These are phyloP conservation scores for Exophiala bonariae DNA, from an alignment of 2,329 filamentous ascomycete genomes.

Conservation along the genomic window DNA sequence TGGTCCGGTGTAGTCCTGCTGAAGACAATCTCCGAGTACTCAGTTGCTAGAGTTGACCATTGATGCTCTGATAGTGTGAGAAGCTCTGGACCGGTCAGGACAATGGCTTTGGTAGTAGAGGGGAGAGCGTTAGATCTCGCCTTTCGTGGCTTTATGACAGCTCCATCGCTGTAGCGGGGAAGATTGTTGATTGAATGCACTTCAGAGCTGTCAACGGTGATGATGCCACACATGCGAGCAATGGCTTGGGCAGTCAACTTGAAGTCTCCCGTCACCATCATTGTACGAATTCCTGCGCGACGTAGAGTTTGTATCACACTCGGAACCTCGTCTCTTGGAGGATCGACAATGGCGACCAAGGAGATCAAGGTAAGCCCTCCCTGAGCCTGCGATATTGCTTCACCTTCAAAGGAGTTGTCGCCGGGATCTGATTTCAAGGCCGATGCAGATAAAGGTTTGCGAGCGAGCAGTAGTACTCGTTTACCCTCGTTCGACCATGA, in stretches of 20 bases:
- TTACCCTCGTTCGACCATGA: slow-evolving; percentile 68
- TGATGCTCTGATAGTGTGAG: slow-evolving; percentile 65
- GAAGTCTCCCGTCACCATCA: slow-evolving; percentile 82
- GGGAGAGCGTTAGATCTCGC: slow-evolving; percentile 9
- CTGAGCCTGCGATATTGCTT: slow-evolving; percentile 55
- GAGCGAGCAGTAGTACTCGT: slow-evolving; percentile 66
- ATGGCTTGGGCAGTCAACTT: slow-evolving; percentile 73
- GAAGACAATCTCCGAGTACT: slow-evolving; percentile 73
- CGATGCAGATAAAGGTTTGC: slow-evolving; percentile 53
- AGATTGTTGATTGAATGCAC: slow-evolving; percentile 58
- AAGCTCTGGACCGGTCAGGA: slow-evolving; percentile 66
- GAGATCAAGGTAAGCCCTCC: slow-evolving; percentile 54
- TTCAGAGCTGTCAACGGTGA: slow-evolving; percentile 46
- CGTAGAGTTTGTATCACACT: slow-evolving; percentile 63
- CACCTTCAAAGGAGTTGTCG: slow-evolving; percentile 56
- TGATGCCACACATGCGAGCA: slow-evolving; percentile 69
- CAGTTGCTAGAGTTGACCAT: slow-evolving; percentile 62
- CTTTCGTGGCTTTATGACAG: slow-evolving; percentile 15
- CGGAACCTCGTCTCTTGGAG: slow-evolving; percentile 60
- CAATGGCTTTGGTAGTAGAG: slow-evolving; percentile 52
- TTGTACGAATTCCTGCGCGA: slow-evolving; percentile 70
- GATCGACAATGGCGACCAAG: slow-evolving; percentile 60
- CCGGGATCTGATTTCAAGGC: slow-evolving; percentile 42
- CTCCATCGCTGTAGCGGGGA: slow-evolving; percentile 32
- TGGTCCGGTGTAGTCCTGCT: slow-evolving; percentile 75